These are phyloP conservation scores for Xylaria sp. DNA, from an alignment of 2,329 filamentous ascomycete species.

Conservation along the genomic window DNA sequence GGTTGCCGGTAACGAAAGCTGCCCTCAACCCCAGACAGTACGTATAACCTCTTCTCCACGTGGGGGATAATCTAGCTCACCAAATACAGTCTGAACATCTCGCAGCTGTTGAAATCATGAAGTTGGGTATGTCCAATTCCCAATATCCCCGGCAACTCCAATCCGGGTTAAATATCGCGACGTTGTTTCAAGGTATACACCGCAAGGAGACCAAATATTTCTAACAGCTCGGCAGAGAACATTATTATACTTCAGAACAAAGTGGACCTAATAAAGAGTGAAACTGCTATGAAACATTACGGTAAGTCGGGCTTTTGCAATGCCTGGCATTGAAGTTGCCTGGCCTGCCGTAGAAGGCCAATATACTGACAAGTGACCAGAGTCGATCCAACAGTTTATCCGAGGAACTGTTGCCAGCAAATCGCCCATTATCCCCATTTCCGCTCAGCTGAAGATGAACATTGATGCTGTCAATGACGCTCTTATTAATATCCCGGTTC, in stretches of 20 bases:
- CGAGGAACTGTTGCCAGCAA: slow-evolving; percentile 96
- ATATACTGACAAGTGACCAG: slow-evolving; percentile 47
- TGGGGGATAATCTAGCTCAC: slow-evolving; percentile 8
- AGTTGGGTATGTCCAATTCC: slow-evolving; percentile 64
- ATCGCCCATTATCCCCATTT: slow-evolving; percentile 94
- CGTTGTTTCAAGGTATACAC: background rate
- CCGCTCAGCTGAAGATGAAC: slow-evolving; percentile 99
- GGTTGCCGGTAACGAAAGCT: slow-evolving; percentile 95
- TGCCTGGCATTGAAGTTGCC: background rate
- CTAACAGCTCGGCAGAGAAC: slow-evolving; percentile 69
- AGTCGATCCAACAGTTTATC: slow-evolving; percentile 98
- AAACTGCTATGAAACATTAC: slow-evolving; percentile 92
- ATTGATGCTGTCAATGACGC: slow-evolving; percentile 98
- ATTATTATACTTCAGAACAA: slow-evolving; percentile 99
- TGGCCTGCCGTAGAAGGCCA: background rate
- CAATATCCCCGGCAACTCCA: background rate
- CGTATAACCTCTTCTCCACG: background rate
- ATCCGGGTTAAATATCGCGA: background rate
- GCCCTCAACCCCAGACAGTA: slow-evolving; percentile 92
- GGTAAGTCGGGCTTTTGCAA: slow-evolving; percentile 27
- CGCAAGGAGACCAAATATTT: background rate
- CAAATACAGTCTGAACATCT: slow-evolving; percentile 81
- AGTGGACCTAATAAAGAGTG: slow-evolving; percentile 97
- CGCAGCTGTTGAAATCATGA: slow-evolving; percentile 99
- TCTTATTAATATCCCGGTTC: slow-evolving; percentile 94